Evolutionary conservation across 2,329 filamentous ascomycete genomes (phyloP).

Genomic region (Trichoderma sp.): DNA sequence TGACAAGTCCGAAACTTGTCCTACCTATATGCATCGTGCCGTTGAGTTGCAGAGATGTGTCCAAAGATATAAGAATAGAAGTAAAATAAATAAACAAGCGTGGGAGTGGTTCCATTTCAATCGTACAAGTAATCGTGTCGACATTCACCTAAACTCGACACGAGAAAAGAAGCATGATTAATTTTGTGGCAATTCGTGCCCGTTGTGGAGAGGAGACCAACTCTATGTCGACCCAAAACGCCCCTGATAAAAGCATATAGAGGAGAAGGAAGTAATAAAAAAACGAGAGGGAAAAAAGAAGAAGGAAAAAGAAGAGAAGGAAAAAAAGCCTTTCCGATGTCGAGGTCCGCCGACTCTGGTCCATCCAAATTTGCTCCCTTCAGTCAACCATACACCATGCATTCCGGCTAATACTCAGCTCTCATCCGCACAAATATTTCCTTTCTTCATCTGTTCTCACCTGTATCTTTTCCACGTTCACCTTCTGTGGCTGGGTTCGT

Average conservation of each 20-base stretch:
- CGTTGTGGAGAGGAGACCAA: slow-evolving; percentile 10
- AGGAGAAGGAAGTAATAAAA: background rate
- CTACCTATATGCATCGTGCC: background rate
- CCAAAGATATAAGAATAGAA: background rate
- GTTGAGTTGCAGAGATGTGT: background rate
- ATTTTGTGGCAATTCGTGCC: slow-evolving; percentile 7
- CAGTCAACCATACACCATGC: background rate
- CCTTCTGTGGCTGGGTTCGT: background rate
- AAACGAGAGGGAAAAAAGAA: background rate
- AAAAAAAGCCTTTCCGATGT: background rate
- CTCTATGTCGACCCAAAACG: slow-evolving; percentile 13
- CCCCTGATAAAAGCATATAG: background rate
- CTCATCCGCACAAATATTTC: background rate
- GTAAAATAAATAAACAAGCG: background rate
- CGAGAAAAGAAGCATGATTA: background rate
- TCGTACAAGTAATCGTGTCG: slow-evolving; percentile 7
- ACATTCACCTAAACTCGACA: background rate
- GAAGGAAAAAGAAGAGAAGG: background rate
- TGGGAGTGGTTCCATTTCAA: slow-evolving; percentile 15
- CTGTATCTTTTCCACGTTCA: background rate
- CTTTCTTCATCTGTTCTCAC: background rate
- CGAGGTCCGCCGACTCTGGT: background rate
- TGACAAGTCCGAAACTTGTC: background rate
- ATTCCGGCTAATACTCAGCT: background rate
- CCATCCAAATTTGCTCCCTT: background rate